These are phyloP conservation scores for Colletotrichum brevisporum DNA, from an alignment of 2,329 filamentous ascomycete species.

Conservation along the genomic window DNA sequence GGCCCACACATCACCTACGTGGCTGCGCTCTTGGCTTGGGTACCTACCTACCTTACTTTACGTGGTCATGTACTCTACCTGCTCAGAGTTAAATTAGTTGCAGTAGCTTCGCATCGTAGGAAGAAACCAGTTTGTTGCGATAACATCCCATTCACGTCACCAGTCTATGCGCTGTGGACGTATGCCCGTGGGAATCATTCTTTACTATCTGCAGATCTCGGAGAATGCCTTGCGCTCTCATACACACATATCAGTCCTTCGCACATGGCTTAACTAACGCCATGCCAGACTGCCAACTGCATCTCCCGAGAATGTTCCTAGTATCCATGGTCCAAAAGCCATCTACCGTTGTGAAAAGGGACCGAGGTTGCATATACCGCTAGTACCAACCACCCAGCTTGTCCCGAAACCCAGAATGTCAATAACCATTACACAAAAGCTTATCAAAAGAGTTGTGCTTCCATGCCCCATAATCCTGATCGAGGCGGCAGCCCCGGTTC, in stretches of 20 bases:
- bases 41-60: background rate
- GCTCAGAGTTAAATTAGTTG: background rate
- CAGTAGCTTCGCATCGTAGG: background rate
- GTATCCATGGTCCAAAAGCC: constrained; percentile 6
- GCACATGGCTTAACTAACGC: constrained; percentile 30
- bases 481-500: constrained; percentile 15
- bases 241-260: constrained; percentile 17
- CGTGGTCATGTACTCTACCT: constrained; percentile 13
- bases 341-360: constrained; percentile 24
- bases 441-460: constrained; percentile 37
- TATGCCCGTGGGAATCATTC: constrained; percentile 17
- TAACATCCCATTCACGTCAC: background rate
- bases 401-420: constrained; percentile 24
- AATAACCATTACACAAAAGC: constrained; percentile 40
- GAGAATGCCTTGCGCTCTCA: constrained; percentile 15
- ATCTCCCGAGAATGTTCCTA: constrained; percentile 2
- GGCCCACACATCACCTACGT: constrained; percentile 8
- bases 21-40: constrained; percentile 17
- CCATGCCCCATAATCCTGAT: constrained; percentile 17
- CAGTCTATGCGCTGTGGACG: background rate
- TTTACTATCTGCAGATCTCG: constrained; percentile 28
- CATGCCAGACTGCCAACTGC: constrained; percentile 7
- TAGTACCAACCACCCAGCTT: constrained; percentile 6
- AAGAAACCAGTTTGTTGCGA: background rate
- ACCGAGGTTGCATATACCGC: constrained; percentile 6